Evolutionary conservation across 2,329 filamentous ascomycete genomes (phyloP), one percentile per base, ranked within the genome.

Genomic region (Endocalyx cinctus): DNA sequence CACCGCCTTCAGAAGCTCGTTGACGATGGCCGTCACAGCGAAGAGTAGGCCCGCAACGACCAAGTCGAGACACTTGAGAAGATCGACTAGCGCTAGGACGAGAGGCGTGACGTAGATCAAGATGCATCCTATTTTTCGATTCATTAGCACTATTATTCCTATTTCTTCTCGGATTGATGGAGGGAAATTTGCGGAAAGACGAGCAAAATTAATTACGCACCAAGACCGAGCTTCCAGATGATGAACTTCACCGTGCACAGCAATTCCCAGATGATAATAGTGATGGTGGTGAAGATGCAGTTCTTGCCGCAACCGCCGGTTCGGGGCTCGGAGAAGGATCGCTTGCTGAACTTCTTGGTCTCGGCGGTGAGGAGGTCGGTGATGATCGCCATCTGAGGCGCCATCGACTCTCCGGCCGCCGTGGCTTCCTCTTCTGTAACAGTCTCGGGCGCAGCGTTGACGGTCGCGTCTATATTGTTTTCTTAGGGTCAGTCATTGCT

Each of bases 211-310:
- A n/a, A n/a, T n/a, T n/a, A n/a, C n/a, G n/a, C n/a, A 51, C 48
- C 48, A 15, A 52, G 47, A 22, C 49, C 49, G 19, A 52, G 43
- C 46, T 52, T 52, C 40, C 46, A 41, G 34, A 52, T 42, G 33
- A 49, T 42, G 17, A 42, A 38, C 46, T 51, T 52, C 19, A 48
- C 42, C 26, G 49, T 50, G 15, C 35, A 39, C 25, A 52, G 45
- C 11, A 51, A 17, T 37, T 52, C 47, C 17, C 23, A 49, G n/a
- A 49, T 29, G 37, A 52, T 49, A 31, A 39, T 19, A 3, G 46
- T 46, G 4, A 50, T 33, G 3, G 44, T 49, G 40, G 41, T 43
- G 44, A 52, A 47, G 22, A 52, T 39, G 23, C 46, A 43, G 5
- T 36, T 40, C 37, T 48, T 49, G 27, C 42, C 31, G 30, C 31